phyloP scores from a whole-genome alignment of 345 rosid species.

The Lepidium aucheri region DNA sequence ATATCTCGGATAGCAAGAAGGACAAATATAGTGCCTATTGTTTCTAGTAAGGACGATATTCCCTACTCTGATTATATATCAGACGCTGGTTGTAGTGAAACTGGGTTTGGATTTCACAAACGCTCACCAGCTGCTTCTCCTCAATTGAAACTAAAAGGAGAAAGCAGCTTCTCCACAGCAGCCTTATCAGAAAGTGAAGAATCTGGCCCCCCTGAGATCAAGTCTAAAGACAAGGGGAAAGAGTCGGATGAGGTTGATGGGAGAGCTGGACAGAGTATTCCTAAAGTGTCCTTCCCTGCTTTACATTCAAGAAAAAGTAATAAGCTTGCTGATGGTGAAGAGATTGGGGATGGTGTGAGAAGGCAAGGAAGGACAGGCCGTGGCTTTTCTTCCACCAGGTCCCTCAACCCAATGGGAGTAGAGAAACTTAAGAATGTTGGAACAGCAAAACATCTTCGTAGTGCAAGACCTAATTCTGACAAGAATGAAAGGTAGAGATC shows the following conservation, averaged over 20 bases:
- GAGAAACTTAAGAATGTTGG: slow-evolving; percentile 69
- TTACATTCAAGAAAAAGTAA: slow-evolving; percentile 66
- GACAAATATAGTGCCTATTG: slow-evolving; percentile 62
- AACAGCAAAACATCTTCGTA: slow-evolving; percentile 78
- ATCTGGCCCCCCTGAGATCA: slow-evolving; percentile 66
- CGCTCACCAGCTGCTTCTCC: slow-evolving; percentile 50
- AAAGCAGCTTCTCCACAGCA: slow-evolving; percentile 53
- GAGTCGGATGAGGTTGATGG: slow-evolving; percentile 70
- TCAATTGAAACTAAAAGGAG: slow-evolving; percentile 52
- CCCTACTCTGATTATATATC: slow-evolving; percentile 51
- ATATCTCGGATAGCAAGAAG: slow-evolving; percentile 83
- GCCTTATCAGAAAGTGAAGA: slow-evolving; percentile 94
- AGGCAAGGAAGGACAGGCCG: slow-evolving; percentile 89
- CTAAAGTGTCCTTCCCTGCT: slow-evolving; percentile 48
- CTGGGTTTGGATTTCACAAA: slow-evolving; percentile 56
- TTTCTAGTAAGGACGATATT: slow-evolving; percentile 60
- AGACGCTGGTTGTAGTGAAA: slow-evolving; percentile 61
- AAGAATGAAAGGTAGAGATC: slow-evolving; percentile 65
- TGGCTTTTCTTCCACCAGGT: slow-evolving; percentile 52
- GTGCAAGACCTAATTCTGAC: slow-evolving; percentile 60
- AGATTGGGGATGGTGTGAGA: slow-evolving; percentile 64
- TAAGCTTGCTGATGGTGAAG: slow-evolving; percentile 57
- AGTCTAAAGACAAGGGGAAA: slow-evolving; percentile 62
- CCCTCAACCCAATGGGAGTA: slow-evolving; percentile 46
- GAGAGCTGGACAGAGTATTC: slow-evolving; percentile 55